A percentile compares a stretch with the other conserved stretches of the same genome.
Conservation (phyloP, 2,329 filamentous ascomycete genomes). For the Trichoderma asperellum region DNA sequence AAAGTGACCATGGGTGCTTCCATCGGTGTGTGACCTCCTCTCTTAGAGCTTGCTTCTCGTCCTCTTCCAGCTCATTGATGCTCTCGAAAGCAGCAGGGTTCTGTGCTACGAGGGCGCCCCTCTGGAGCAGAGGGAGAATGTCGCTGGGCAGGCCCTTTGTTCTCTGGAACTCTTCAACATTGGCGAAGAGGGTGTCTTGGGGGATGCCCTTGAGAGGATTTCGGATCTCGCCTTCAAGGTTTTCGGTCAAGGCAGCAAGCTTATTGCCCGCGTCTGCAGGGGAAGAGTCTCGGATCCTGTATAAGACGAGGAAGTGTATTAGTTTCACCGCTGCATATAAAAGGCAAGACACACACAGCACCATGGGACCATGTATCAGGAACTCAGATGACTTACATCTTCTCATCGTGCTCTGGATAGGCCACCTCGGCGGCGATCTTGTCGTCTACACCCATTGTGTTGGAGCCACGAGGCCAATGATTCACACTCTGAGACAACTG, state of each 20-base stretch:
- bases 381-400: slow-evolving; percentile 19
- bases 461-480: slow-evolving; percentile 11
- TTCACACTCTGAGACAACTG: slow-evolving; percentile 10
- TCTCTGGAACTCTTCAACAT: slow-evolving; percentile 58
- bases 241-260: slow-evolving; percentile 28
- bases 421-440: slow-evolving; percentile 21
- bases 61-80: slow-evolving; percentile 50
- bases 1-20: slow-evolving; percentile 53
- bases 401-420: slow-evolving; percentile 24
- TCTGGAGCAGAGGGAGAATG: slow-evolving; percentile 45
- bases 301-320: neutral
- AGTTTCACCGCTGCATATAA: neutral
- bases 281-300: slow-evolving; percentile 10
- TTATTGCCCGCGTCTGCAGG: neutral
- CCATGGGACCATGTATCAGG: neutral
- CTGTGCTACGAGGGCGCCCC: slow-evolving; percentile 40
- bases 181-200: slow-evolving; percentile 53
- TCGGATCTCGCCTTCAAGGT: slow-evolving; percentile 39
- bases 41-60: slow-evolving; percentile 47
- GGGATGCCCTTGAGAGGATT: slow-evolving; percentile 59
- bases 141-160: slow-evolving; percentile 52
- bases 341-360: neutral
- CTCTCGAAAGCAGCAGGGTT: slow-evolving; percentile 52
- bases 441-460: slow-evolving; percentile 23
- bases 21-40: slow-evolving; percentile 54